Percentiles rank a stretch among this genome's conserved stretches.
Evolutionary conservation across 257 asterid species (phyloP).

Genomic region (Plectranthus barbatus): DNA sequence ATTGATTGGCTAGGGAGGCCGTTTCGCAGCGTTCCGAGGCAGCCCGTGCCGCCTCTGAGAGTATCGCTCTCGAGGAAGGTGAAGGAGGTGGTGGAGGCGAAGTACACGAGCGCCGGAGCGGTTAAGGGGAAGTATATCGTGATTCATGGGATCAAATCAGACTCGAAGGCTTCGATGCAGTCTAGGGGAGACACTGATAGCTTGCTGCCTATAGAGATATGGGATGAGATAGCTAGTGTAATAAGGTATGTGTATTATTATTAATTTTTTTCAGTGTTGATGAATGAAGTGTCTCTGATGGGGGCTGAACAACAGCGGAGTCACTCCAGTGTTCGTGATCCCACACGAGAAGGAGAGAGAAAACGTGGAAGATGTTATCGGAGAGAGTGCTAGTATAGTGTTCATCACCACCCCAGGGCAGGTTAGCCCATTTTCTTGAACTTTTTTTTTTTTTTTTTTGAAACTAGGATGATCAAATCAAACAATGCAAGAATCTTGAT

Average conservation of each 20-base stretch:
- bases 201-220: constrained; percentile 75
- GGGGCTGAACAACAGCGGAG: constrained; percentile 35
- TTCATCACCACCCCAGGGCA: constrained; percentile 91
- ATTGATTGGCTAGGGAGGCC: constrained; percentile 73
- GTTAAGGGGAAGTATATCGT: constrained; percentile 70
- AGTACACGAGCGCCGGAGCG: constrained; percentile 57
- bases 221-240: constrained; percentile 62
- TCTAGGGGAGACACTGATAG: constrained; percentile 79
- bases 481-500: no score
- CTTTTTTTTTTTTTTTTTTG: not conserved
- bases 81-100: constrained; percentile 69
- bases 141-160: constrained; percentile 82
- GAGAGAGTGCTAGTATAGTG: constrained; percentile 65
- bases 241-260: constrained; percentile 35
- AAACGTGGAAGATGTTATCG: constrained; percentile 53
- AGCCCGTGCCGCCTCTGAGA: constrained; percentile 51
- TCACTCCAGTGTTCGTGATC: constrained; percentile 64
- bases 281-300: no score
- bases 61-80: constrained; percentile 68
- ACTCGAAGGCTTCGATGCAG: constrained; percentile 89
- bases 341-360: constrained; percentile 88
- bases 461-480: no score
- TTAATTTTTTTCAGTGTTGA: no score
- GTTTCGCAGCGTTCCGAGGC: constrained; percentile 60
- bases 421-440: constrained; percentile 25